phyloP scores from a whole-genome alignment of 306 rosid genomes.

The Vigna hirtella region DNA sequence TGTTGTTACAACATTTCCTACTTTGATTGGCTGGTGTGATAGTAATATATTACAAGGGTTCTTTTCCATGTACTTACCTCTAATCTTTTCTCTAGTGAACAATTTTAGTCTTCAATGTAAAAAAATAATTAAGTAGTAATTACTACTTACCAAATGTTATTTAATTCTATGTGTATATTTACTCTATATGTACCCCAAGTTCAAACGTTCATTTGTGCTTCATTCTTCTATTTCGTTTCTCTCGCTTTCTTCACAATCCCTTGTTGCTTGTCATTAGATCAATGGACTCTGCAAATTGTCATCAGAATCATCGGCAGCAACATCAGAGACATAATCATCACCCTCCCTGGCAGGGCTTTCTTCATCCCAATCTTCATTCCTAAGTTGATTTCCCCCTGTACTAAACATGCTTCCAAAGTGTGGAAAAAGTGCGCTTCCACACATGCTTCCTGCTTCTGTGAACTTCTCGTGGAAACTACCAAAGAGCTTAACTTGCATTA shows the following conservation, averaged over 20 bases:
- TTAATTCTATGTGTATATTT: too few relatives aligned
- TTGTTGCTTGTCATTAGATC: slow-evolving; percentile 83
- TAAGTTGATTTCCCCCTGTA: slow-evolving; percentile 77
- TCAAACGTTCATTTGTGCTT: too few relatives aligned
- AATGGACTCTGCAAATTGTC: slow-evolving; percentile 75
- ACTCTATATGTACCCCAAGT: too few relatives aligned
- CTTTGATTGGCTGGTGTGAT: too few relatives aligned
- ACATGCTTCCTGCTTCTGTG: slow-evolving; percentile 83
- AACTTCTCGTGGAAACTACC: slow-evolving; percentile 85
- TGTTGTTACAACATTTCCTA: too few relatives aligned
- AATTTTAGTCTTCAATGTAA: too few relatives aligned
- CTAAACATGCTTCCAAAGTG: slow-evolving; percentile 94
- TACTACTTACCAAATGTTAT: too few relatives aligned
- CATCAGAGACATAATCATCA: slow-evolving; percentile 71
- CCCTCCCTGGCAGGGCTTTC: slow-evolving; percentile 79
- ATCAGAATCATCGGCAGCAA: slow-evolving; percentile 69
- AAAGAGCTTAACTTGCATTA: slow-evolving; percentile 64
- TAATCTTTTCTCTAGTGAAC: too few relatives aligned
- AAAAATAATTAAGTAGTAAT: too few relatives aligned
- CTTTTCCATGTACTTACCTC: too few relatives aligned
- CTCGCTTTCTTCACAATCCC: neutral
- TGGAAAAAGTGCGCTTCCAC: slow-evolving; percentile 73
- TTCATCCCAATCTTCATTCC: slow-evolving; percentile 89
- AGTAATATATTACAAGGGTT: too few relatives aligned
- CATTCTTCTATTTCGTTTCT: too few relatives aligned